Conservation (phyloP, 768 basidiomycete species). For the Leccinum olivaceopallidum region DNA sequence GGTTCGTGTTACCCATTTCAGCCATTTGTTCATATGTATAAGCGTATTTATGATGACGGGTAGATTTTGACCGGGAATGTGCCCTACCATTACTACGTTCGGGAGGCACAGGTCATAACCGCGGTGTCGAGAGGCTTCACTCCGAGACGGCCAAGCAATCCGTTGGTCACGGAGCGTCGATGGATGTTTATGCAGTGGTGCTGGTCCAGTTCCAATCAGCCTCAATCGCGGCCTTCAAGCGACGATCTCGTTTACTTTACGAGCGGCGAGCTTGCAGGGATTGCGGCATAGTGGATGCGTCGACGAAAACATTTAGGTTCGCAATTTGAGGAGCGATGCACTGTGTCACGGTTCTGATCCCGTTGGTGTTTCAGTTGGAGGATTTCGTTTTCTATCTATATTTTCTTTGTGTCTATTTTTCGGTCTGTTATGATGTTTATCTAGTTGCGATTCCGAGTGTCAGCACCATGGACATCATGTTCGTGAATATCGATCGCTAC, state of each 20-base stretch:
- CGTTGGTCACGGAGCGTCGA: slow-evolving; percentile 8
- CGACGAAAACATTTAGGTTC: background rate
- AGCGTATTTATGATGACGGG: background rate
- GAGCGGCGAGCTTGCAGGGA: slow-evolving; percentile 1
- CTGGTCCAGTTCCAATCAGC: slow-evolving; percentile 26
- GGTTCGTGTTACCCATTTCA: slow-evolving; percentile 3
- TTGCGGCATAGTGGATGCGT: background rate
- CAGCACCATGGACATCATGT: no score
- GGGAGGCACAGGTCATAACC: slow-evolving; percentile 13
- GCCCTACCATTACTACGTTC: slow-evolving; percentile 15
- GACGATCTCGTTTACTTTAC: slow-evolving; percentile 27
- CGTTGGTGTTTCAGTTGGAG: background rate
- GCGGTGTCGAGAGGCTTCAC: slow-evolving; percentile 15
- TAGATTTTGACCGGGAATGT: slow-evolving; percentile 17
- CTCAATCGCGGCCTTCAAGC: slow-evolving; percentile 30
- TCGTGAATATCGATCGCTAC: no score
- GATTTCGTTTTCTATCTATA: background rate
- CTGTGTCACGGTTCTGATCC: background rate
- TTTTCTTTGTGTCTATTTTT: background rate
- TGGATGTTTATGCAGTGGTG: slow-evolving; percentile 15
- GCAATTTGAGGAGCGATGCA: background rate
- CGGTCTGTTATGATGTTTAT: background rate
- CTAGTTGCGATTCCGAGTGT: background rate
- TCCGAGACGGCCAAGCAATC: slow-evolving; percentile 8
- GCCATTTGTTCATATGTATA: background rate